Base-by-base conservation (phyloP, 176 grass and related monocot genomes). In the Zoysia japonica region DNA sequence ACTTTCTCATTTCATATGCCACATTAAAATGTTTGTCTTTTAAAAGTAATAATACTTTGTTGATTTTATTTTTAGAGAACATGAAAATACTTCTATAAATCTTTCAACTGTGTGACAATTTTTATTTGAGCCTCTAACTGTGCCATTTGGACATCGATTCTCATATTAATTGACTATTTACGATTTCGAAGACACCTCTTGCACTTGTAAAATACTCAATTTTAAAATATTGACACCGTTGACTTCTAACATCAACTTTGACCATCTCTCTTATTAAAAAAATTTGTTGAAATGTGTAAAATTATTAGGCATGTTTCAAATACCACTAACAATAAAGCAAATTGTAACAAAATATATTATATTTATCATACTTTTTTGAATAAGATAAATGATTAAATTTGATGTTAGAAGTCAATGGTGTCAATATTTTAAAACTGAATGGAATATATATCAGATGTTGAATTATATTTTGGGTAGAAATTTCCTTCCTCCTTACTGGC, bases 1-100 rank as follows among this genome's bases (percentile, higher is more conserved):
- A 99, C 17, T 16, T 68, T 93, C 36, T 79, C 3, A 11, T 76
- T 61, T 62, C 41, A 61, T 81, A 77, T 70, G n/a, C 72, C 67
- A 77, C 35, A 73, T 55, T 70, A 70, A 43, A 70, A 10, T 88
- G 36, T 64, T 70, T 63, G 16, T 74, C 28, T 37, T 69, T 16
- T 16, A n/a, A 71, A 63, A 36, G 61, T 35, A 65, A 64, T 46
- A 54, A 16, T 41, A 39, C 28, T 62, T 71, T 2, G 9, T 44
- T 42, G 63, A 75, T 39, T 41, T 61, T 11, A 46, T 66, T 78
- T 45, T 43, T 1, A 41, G 67, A 44, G 36, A 54, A 67, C 42
- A 14, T 38, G n/a, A 41, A 47, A 67, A 10, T 20, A 36, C 28
- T 65, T 77, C 2, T 49, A 8, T 17, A 50, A 9, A 64, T 63